Evolutionary conservation across 2,329 filamentous ascomycete genomes (phyloP).

Genomic region (Stachybotrys chlorohalonatus): DNA sequence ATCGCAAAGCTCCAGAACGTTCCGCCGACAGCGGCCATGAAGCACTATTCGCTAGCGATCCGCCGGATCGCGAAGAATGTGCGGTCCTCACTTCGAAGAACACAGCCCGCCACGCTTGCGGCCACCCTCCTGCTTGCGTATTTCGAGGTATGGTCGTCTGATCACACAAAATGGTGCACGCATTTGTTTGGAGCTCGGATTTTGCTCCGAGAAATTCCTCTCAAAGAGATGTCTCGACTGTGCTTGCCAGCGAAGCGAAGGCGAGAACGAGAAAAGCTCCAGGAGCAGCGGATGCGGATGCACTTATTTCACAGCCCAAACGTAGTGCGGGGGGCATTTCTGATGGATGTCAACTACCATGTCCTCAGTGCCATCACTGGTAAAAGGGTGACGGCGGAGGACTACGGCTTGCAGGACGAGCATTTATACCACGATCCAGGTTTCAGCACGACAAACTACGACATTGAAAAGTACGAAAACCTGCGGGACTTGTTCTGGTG

Average conservation of each 20-base stretch:
- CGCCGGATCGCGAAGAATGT: conserved; percentile 71
- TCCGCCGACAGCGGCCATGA: conserved; percentile 70
- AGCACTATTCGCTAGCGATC: conserved; percentile 84
- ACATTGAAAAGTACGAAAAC: conserved; percentile 73
- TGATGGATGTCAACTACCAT: conserved; percentile 27
- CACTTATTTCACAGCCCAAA: conserved; percentile 1
- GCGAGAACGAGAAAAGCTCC: conserved; percentile 21
- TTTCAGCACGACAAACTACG: conserved; percentile 36
- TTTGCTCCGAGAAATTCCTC: conserved; percentile 74
- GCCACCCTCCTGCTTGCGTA: conserved; percentile 80
- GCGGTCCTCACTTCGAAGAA: conserved; percentile 56
- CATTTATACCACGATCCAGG: conserved; percentile 15
- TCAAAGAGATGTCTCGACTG: conserved; percentile 60
- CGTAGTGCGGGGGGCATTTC: conserved; percentile 11
- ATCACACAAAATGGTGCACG: conserved; percentile 92
- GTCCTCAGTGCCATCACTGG: conserved; percentile 34
- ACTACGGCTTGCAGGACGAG: conserved; percentile 24
- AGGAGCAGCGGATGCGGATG: conserved; percentile 11
- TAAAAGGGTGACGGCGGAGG: conserved; percentile 23
- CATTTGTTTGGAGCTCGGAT: conserved; percentile 80
- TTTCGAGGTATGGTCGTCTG: conserved; percentile 90
- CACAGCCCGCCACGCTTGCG: conserved; percentile 74
- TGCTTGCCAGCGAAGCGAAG: conserved; percentile 54
- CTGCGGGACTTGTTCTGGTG: conserved; percentile 89
- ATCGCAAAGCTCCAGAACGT: conserved; percentile 72